Evolutionary conservation across 2,329 filamentous ascomycete species (phyloP).

Genomic region (Beauveria pseudobassiana): DNA sequence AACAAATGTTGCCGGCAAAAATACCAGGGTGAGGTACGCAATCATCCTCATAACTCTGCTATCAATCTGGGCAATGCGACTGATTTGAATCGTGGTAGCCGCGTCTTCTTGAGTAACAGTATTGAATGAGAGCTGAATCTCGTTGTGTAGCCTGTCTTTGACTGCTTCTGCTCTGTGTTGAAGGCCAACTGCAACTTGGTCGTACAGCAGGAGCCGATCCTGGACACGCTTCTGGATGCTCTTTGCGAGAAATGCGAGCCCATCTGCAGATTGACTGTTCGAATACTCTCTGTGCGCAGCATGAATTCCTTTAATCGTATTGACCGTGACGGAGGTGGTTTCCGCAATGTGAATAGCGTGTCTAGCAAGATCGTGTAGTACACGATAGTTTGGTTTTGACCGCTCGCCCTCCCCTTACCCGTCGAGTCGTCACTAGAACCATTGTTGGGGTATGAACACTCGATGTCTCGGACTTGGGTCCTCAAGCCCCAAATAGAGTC

Average conservation of each 20-base stretch:
- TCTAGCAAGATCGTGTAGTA: slow-evolving; percentile 33
- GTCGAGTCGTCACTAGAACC: too few species aligned
- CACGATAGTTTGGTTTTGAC: slow-evolving; percentile 22
- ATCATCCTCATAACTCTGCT: slow-evolving; percentile 45
- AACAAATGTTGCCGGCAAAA: slow-evolving; percentile 45
- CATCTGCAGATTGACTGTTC: background rate
- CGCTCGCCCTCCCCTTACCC: too few species aligned
- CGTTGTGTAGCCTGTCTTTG: slow-evolving; percentile 40
- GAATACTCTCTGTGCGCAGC: slow-evolving; percentile 20
- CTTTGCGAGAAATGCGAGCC: background rate
- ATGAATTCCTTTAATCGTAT: slow-evolving; percentile 25
- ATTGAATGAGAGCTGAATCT: slow-evolving; percentile 47
- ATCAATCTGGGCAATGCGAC: slow-evolving; percentile 33
- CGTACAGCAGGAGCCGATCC: slow-evolving; percentile 24
- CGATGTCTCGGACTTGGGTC: slow-evolving; percentile 25
- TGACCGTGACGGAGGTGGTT: slow-evolving; percentile 28
- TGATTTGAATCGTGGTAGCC: slow-evolving; percentile 30
- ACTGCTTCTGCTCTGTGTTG: slow-evolving; percentile 30
- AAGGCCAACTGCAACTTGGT: slow-evolving; percentile 27
- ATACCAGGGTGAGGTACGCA: slow-evolving; percentile 39
- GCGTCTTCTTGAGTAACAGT: slow-evolving; percentile 35
- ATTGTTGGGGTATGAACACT: slow-evolving; percentile 17
- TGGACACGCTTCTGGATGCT: slow-evolving; percentile 18
- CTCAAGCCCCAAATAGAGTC: slow-evolving; percentile 33
- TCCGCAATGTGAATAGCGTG: slow-evolving; percentile 39